A percentile compares a stretch with the other conserved stretches of the same genome.
phyloP scores from a whole-genome alignment of 164 flowering plant genomes.

The Hamamelis virginiana region DNA sequence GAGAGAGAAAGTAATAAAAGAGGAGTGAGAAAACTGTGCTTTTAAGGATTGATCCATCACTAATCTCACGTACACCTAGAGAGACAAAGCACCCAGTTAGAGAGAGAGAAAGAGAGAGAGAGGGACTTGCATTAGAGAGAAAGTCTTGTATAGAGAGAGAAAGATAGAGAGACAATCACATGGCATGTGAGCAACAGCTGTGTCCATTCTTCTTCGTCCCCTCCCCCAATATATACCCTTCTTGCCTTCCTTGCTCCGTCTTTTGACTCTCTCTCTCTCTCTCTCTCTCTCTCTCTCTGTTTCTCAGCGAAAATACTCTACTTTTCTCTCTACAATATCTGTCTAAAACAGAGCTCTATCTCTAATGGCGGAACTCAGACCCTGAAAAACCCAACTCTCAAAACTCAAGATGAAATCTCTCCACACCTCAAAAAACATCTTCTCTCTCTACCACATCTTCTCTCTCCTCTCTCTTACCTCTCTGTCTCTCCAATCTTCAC shows the following conservation, averaged over 20 bases:
- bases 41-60: too few species aligned
- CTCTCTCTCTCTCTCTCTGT: constrained; percentile 16
- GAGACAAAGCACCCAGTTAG: too few species aligned
- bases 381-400: constrained; percentile 12
- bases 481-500: constrained; percentile 7
- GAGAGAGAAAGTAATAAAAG: too few species aligned
- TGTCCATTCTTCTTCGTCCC: constrained; percentile 30
- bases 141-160: too few species aligned
- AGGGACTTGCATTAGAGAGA: too few species aligned
- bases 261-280: constrained; percentile 40
- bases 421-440: too few species aligned
- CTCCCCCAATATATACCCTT: constrained; percentile 48
- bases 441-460: constrained; percentile 13
- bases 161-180: constrained; percentile 40
- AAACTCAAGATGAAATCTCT: constrained; percentile 5
- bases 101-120: constrained; percentile 32
- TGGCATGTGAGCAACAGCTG: constrained; percentile 89
- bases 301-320: neutral
- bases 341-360: constrained; percentile 22
- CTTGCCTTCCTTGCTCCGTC: constrained; percentile 35
- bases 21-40: too few species aligned
- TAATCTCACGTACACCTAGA: too few species aligned
- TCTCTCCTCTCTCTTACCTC: constrained; percentile 15
- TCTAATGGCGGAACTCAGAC: constrained; percentile 33
- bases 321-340: constrained; percentile 20